Evolutionary conservation across 306 rosid species (phyloP).

Genomic region (Senna siamea): DNA sequence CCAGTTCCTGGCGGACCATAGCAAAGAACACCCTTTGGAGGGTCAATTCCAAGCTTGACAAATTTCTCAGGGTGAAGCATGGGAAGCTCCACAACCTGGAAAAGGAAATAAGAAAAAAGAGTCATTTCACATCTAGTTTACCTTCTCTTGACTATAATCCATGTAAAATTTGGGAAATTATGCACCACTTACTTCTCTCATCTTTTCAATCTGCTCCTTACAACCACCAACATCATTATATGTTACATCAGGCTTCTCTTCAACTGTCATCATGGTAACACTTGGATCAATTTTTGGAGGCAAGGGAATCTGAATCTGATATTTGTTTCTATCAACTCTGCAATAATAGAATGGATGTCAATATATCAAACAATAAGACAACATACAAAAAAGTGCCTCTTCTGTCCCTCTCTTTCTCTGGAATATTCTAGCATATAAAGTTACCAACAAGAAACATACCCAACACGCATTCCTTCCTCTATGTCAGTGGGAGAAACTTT

Average conservation of each 20-base stretch:
- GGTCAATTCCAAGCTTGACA: slow-evolving; percentile 90
- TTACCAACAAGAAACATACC: slow-evolving; percentile 55
- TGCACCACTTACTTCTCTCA: slow-evolving; percentile 69
- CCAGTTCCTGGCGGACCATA: slow-evolving; percentile 97
- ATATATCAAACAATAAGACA: slow-evolving; percentile 4
- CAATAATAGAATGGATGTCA: slow-evolving; percentile 29
- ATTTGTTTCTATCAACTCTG: slow-evolving; percentile 89
- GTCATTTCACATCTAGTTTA: slow-evolving; percentile 18
- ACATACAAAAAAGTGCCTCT: not conserved
- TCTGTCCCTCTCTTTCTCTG: slow-evolving; percentile 15
- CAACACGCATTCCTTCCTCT: slow-evolving; percentile 96
- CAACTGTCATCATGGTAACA: slow-evolving; percentile 92
- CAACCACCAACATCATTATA: slow-evolving; percentile 94
- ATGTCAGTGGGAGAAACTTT: slow-evolving; percentile 95
- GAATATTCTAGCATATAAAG: slow-evolving; percentile 8
- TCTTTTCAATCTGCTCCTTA: slow-evolving; percentile 88
- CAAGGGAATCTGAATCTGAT: slow-evolving; percentile 92
- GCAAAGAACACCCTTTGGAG: slow-evolving; percentile 93
- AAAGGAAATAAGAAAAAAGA: not conserved
- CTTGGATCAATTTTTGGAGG: slow-evolving; percentile 92
- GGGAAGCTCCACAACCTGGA: slow-evolving; percentile 87
- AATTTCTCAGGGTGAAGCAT: slow-evolving; percentile 92
- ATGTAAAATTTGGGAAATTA: not conserved
- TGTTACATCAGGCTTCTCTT: slow-evolving; percentile 90
- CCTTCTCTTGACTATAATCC: not conserved